Evolutionary conservation across 2,329 filamentous ascomycete genomes (phyloP), one percentile per base, ranked within the genome.

Genomic region (Aureobasidium uvarum): DNA sequence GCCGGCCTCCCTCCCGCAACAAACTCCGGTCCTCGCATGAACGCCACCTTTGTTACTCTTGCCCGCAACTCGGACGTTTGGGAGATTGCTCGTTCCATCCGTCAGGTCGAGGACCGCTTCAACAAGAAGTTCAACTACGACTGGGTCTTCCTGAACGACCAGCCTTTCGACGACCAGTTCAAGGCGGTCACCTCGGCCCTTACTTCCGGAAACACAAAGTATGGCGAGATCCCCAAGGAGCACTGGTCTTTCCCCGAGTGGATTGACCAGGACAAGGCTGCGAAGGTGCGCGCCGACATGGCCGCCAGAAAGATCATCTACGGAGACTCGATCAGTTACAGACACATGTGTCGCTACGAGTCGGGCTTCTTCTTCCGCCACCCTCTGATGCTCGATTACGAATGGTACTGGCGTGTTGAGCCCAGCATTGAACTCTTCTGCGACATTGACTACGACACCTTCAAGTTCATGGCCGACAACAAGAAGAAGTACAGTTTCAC

Each of bases 401-500:
- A 99, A 76, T 99, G 92, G 86, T 99, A 99, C 85, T 99, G 95
- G 95, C 91, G 96, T 71, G 95, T 99, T 16, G 95, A 99, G 84
- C 95, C 95, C 72, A 95, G 91, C 79, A 88, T 99, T 75, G 91
- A 98, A 82, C 89, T 99, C 68, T 97, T 87, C 84, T 99, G 95
- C 80, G 95, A 99, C 75, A 85, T 99, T 74, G 85, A 92, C 78
- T 96, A 96, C 78, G 95, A 99, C 75, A 91, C 95, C 8, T 99
- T 99, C 88, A 91, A 91, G 69, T 92, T 87, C 81, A 97, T 99
- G 92, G 88, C 89, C 72, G 93, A 98, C 75, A 88, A 96, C 79
- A 89, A 90, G 77, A 99, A 98, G 83, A 98, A 97, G 81, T 99
- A 99, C 85, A 94, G 91, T 77, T 99, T 99, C 76, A 91, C 95